Evolutionary conservation across 1,139 yeast genomes (phyloP).

Genomic region (Sugiyamaella sp.): DNA sequence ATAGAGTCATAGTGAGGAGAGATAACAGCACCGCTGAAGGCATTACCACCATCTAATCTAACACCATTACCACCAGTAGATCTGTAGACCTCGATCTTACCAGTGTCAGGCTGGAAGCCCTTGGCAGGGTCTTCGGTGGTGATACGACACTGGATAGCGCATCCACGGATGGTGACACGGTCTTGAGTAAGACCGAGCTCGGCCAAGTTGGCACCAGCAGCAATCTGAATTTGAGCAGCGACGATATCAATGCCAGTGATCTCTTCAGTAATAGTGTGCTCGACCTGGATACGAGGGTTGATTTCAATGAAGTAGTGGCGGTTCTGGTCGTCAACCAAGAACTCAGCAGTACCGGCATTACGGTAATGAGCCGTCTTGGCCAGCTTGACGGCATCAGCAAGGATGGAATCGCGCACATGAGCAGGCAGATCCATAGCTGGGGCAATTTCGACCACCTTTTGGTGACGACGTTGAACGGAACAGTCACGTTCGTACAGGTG

Average conservation of each 20-base stretch:
- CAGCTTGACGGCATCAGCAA: conserved; percentile 90
- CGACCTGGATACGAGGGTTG: conserved; percentile 98
- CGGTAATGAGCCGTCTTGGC: conserved; percentile 88
- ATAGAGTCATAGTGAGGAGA: conserved; percentile 98
- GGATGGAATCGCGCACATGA: conserved; percentile 83
- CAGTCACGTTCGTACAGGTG: conserved; percentile 98
- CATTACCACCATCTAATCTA: conserved; percentile 98
- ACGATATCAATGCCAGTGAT: conserved; percentile 98
- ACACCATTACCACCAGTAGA: conserved; percentile 99
- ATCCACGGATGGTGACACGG: conserved; percentile 93
- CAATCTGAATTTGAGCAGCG: conserved; percentile 98
- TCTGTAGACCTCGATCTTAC: conserved; percentile 96
- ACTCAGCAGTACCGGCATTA: conserved; percentile 99
- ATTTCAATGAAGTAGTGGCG: conserved; percentile 98
- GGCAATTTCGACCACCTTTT: conserved; percentile 98
- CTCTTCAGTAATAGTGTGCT: conserved; percentile 98
- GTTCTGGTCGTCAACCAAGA: conserved; percentile 88
- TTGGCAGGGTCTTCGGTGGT: conserved; percentile 98
- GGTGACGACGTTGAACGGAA: conserved; percentile 98
- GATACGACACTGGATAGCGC: conserved; percentile 98
- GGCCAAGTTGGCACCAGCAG: conserved; percentile 94
- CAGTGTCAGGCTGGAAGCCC: conserved; percentile 98
- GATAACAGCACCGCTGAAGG: conserved; percentile 97
- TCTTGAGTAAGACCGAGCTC: conserved; percentile 93
- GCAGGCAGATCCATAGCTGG: conserved; percentile 93